These are phyloP conservation scores for Vitis cinerea DNA, from an alignment of 164 flowering plant species.

Conservation along the genomic window DNA sequence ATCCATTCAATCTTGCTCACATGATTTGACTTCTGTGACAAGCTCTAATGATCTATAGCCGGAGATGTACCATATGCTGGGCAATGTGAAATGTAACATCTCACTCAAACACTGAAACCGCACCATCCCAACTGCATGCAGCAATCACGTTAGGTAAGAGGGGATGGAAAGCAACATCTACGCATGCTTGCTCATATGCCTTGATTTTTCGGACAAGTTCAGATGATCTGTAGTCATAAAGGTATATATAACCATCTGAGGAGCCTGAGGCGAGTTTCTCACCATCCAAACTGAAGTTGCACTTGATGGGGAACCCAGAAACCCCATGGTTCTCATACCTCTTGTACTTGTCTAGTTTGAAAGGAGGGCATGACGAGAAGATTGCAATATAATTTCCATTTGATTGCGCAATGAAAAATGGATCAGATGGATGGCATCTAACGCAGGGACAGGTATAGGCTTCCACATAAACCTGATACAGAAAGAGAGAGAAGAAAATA, in stretches of 20 bases:
- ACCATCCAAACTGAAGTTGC: constrained; percentile 79
- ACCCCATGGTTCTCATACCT: constrained; percentile 88
- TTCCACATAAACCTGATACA: constrained; percentile 79
- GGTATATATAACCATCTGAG: constrained; percentile 72
- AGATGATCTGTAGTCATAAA: constrained; percentile 56
- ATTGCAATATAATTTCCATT: constrained; percentile 89
- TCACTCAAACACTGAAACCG: constrained; percentile 59
- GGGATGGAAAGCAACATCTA: constrained; percentile 83
- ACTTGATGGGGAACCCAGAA: constrained; percentile 90
- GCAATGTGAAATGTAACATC: neutral
- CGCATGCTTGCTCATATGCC: constrained; percentile 65
- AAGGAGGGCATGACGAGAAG: constrained; percentile 75
- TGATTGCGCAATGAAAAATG: constrained; percentile 82
- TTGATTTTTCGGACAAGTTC: constrained; percentile 55
- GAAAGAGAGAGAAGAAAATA: constrained; percentile 8
- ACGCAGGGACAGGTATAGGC: constrained; percentile 84
- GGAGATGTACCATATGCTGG: too few species aligned
- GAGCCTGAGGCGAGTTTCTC: constrained; percentile 71
- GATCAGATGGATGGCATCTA: constrained; percentile 71
- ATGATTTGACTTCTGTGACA: too few species aligned
- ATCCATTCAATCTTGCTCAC: too few species aligned
- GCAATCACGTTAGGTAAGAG: constrained; percentile 67
- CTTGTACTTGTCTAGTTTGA: constrained; percentile 79
- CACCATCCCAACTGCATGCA: constrained; percentile 83
- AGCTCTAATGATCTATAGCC: too few species aligned